Evolutionary conservation across 805 yeast genomes (phyloP).

Genomic region (Kurtzmaniella cleridarum): DNA sequence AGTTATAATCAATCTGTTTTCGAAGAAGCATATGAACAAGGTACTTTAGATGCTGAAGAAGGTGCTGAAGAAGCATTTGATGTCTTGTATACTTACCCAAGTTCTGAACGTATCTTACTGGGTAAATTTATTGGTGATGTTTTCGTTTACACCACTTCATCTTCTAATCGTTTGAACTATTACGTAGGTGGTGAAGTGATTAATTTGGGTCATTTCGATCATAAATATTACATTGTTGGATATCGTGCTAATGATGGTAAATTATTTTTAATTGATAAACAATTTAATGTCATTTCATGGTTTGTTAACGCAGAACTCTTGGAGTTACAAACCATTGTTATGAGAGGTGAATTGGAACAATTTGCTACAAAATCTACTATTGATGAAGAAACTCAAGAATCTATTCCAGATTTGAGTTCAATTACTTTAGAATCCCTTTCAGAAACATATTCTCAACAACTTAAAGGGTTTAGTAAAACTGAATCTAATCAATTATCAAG

Average conservation of each 20-base stretch:
- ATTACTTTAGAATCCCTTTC: conserved; percentile 53
- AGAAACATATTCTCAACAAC: conserved; percentile 40
- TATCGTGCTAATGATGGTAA: conserved; percentile 87
- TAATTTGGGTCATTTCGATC: conserved; percentile 90
- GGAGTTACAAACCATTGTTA: conserved; percentile 92
- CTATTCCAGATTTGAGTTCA: conserved; percentile 30
- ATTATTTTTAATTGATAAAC: conserved; percentile 87
- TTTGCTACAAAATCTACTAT: conserved; percentile 23
- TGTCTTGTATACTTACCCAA: conserved; percentile 69
- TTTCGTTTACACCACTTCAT: conserved; percentile 79
- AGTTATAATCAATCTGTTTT: conserved; percentile 66
- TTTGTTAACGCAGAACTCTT: conserved; percentile 77
- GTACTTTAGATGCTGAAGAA: conserved; percentile 66
- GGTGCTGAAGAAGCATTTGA: conserved; percentile 87
- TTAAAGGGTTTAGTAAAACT: conserved; percentile 58
- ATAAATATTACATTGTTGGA: conserved; percentile 79
- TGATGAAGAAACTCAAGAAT: conserved; percentile 36
- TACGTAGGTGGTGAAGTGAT: conserved; percentile 91
- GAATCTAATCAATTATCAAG: conserved; percentile 78
- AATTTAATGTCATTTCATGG: conserved; percentile 76
- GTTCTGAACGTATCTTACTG: conserved; percentile 67
- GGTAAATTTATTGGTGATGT: conserved; percentile 98
- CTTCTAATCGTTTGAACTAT: conserved; percentile 81
- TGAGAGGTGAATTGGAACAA: conserved; percentile 89
- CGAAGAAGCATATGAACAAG: conserved; percentile 54